Percentiles rank a stretch among this genome's conserved stretches.
phyloP scores from a whole-genome alignment of 371 early-diverging fungal species.

The Lichtheimia ornata region DNA sequence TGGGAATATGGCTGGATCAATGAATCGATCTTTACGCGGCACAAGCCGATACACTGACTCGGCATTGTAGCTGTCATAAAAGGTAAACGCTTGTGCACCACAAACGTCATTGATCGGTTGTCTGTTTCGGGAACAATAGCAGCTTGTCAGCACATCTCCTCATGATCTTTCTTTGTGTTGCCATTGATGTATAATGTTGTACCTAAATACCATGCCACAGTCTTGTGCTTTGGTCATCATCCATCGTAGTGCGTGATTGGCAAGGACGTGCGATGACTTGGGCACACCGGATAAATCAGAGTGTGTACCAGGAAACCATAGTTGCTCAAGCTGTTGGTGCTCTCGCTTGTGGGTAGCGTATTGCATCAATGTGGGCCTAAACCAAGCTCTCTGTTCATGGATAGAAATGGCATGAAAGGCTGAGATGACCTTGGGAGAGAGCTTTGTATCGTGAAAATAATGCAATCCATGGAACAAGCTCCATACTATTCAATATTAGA shows the following conservation, averaged over 20 bases:
- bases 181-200: not conserved
- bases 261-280: slow-evolving; percentile 13
- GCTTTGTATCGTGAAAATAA: slow-evolving; percentile 36
- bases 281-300: slow-evolving; percentile 31
- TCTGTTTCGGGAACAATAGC: not conserved
- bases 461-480: slow-evolving; percentile 27
- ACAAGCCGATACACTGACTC: slow-evolving; percentile 25
- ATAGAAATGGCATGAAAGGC: slow-evolving; percentile 44
- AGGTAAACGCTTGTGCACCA: slow-evolving; percentile 18
- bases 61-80: slow-evolving; percentile 29
- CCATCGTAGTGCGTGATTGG: slow-evolving; percentile 36
- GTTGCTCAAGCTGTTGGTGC: slow-evolving; percentile 29
- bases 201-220: slow-evolving; percentile 30
- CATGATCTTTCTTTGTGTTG: not conserved
- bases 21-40: slow-evolving; percentile 32
- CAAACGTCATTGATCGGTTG: slow-evolving; percentile 9
- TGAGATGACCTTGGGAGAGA: slow-evolving; percentile 29
- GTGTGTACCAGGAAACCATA: slow-evolving; percentile 48
- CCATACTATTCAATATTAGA: slow-evolving; percentile 18
- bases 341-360: slow-evolving; percentile 12
- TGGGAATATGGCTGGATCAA: slow-evolving; percentile 12
- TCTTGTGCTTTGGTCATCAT: slow-evolving; percentile 34
- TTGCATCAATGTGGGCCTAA: slow-evolving; percentile 31
- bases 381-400: slow-evolving; percentile 47
- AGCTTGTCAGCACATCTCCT: not conserved